Percentiles rank a stretch among this genome's conserved stretches.
Conservation (phyloP, 2,329 filamentous ascomycete species). For the Epicoccum sorghinum region DNA sequence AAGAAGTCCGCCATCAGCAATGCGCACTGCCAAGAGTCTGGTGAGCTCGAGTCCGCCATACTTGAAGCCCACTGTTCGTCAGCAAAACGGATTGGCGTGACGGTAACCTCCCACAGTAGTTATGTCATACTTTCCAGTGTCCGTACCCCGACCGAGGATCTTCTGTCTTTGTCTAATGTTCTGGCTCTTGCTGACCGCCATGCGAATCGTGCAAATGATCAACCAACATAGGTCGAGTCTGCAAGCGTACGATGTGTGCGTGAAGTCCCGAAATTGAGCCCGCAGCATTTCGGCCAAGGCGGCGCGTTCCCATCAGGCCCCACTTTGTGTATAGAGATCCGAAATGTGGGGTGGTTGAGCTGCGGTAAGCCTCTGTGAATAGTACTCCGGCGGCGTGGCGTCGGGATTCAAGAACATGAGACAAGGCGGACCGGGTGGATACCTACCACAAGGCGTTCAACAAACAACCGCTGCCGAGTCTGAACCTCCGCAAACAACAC, state of each 20-base stretch:
- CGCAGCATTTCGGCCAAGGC: background rate
- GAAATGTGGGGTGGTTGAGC: background rate
- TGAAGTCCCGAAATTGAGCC: background rate
- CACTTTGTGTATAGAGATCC: background rate
- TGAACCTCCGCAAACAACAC: background rate
- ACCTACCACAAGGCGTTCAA: background rate
- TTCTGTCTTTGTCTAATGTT: background rate
- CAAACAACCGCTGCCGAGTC: background rate
- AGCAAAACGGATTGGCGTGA: background rate
- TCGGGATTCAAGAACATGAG: conserved; percentile 10
- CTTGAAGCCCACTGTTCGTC: conserved; percentile 1
- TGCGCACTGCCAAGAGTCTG: conserved; percentile 4
- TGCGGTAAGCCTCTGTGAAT: conserved; percentile 4
- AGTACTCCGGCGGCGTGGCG: background rate
- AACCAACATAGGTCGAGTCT: background rate
- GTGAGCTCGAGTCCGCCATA: conserved; percentile 7
- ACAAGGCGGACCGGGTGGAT: conserved; percentile 7
- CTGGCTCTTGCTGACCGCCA: background rate
- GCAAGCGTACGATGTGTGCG: background rate
- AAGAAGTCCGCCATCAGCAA: conserved; percentile 4
- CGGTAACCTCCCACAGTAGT: background rate
- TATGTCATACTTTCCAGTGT: background rate
- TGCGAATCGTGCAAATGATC: background rate
- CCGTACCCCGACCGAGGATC: background rate
- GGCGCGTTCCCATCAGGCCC: background rate